Evolutionary conservation across 345 rosid genomes (phyloP), one percentile per base, ranked within the genome.

Genomic region (Rubroshorea leprosula): DNA sequence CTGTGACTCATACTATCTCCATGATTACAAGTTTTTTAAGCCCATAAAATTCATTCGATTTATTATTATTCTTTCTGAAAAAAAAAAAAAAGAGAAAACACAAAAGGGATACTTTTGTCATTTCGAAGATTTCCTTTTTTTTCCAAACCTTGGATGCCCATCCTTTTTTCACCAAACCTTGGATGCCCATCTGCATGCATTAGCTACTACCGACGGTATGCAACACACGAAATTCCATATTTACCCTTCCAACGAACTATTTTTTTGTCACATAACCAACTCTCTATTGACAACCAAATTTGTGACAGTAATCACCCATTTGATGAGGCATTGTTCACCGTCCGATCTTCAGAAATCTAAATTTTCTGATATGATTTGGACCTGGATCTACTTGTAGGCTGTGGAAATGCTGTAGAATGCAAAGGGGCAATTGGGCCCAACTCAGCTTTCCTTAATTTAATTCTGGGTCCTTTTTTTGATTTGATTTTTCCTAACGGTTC

Each of bases 121-220:
- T 61, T 50, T n/a, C 8, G 4, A 1, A 11, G 2, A 29, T 29
- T 29, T 35, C 41, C 23, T 14, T 12, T 43, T 13, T 44, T 22
- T 14, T 57, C 21, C 13, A 1, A 14, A 19, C 66, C 17, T 41
- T 27, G 69, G 69, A 58, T 58, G 16, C 64, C 26, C 41, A n/a
- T 35, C 41, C 23, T 14, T 12, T 43, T 13, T 44, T 22, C 13
- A 41, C 21, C 13, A 1, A 14, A 19, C 66, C 17, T 41, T 27
- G 69, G 69, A 58, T 58, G 16, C 64, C 26, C 41, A 16, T 21
- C 23, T 5, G 52, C 25, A 9, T 23, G n/a, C 41, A 35, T 13
- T 6, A 35, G 12, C 12, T 52, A 24, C 55, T 55, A 62, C 72
- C 72, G 68, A 62, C 72, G 20, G 13, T 1, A 0, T 1, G 9